These are phyloP conservation scores for Xanthoconium purpureum DNA, from an alignment of 768 basidiomycete species.

Conservation along the genomic window DNA sequence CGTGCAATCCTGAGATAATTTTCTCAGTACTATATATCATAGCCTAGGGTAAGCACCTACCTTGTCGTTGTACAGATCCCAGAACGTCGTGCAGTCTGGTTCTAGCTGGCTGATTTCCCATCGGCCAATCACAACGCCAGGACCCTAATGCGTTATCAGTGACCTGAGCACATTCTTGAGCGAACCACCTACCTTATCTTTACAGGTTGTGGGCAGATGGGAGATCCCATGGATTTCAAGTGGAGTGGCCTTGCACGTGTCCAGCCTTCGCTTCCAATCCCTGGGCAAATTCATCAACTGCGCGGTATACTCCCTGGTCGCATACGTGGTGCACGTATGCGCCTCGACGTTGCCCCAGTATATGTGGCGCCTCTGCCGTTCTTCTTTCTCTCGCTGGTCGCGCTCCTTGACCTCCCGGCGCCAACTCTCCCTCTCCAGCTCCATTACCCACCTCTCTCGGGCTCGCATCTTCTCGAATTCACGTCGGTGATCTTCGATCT, in stretches of 20 bases:
- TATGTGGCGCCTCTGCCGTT: constrained; percentile 23
- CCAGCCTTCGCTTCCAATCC: constrained; percentile 14
- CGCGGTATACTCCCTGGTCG: constrained; percentile 30
- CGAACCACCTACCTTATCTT: constrained; percentile 18
- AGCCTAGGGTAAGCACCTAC: constrained; percentile 1
- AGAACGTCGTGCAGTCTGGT: constrained; percentile 27
- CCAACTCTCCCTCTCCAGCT: constrained; percentile 11
- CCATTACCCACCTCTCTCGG: not conserved
- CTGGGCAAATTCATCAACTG: constrained; percentile 28
- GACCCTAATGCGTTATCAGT: constrained; percentile 5
- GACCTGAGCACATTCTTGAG: too few species aligned
- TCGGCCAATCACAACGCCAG: constrained; percentile 22
- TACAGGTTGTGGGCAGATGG: constrained; percentile 18
- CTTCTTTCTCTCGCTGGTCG: constrained; percentile 19
- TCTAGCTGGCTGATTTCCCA: constrained; percentile 27
- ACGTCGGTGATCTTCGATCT: not conserved
- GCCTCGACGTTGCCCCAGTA: constrained; percentile 18
- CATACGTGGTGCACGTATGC: constrained; percentile 27
- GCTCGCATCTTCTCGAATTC: constrained; percentile 6
- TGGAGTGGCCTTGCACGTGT: constrained; percentile 21
- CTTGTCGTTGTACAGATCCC: constrained; percentile 26
- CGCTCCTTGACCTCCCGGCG: constrained; percentile 15
- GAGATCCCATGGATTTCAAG: constrained; percentile 22
- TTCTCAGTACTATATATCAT: not conserved
- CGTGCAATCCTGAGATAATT: constrained; percentile 19